Evolutionary conservation across 192 early-diverging fungal genomes (phyloP), one percentile per base, ranked within the genome.

Genomic region (Coemansia sp.): DNA sequence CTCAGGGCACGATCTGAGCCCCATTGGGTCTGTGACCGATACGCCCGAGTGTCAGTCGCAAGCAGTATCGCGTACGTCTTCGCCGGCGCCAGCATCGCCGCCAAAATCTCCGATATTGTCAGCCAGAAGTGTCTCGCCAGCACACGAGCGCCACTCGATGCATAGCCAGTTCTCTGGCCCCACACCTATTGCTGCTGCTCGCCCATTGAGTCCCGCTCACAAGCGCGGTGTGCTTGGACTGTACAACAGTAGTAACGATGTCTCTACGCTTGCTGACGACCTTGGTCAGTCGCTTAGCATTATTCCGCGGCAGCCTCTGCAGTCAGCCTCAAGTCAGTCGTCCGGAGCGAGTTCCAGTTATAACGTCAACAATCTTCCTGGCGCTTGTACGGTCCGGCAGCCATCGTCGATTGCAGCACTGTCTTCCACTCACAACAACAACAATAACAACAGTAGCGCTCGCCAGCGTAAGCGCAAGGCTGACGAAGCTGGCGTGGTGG

Each of bases 391-490:
- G 3, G 66, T 71, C 61, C 73, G 80, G 3, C 76, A 83, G 49
- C 69, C 69, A 65, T 55, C 20, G 42, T 40, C 31, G 29, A 65
- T 20, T 63, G 60, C 36, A 65, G 52, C 57, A 52, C 60, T n/a
- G 15, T 24, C 69, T 18, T 63, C 68, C 11, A 64, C 70, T 9
- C 46, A 55, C 24, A 67, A 27, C 49, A 40, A 24, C 31, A n/a
- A 29, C 72, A 61, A 16, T 49, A 70, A 34, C 33, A 61, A 42
- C 11, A 22, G 3, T n/a, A 22, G 3, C 24, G 59, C 54, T 49
- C 44, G 29, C 49, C 78, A 74, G 73, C 80, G 74, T 20, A 84
- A 84, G 71, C 82, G 82, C 65, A 79, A 84, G 72, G 82, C 82
- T 1, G 82, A 75, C 43, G 82, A 84, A 43, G 77, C 77, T 16